Evolutionary conservation across 1,139 yeast species (phyloP).

Genomic region (Pichia sp.): DNA sequence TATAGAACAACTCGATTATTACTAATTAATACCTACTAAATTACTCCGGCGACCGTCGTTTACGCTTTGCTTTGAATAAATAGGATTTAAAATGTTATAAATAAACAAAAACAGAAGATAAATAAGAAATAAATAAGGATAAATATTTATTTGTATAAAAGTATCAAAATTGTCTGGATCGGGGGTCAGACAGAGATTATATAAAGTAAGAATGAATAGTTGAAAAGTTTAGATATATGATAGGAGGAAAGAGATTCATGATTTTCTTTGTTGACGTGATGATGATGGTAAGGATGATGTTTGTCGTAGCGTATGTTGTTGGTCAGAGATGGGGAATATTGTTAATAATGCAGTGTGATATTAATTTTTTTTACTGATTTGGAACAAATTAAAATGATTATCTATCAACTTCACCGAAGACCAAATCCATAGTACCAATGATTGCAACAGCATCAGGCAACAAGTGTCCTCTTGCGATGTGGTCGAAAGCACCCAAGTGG

Average conservation of each 20-base stretch:
- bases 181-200: not conserved
- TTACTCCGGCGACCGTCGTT: no score
- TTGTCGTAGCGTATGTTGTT: not conserved
- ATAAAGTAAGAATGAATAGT: conserved; percentile 8
- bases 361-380: not conserved
- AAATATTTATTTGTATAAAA: not conserved
- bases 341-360: not conserved
- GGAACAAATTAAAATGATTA: conserved; percentile 28
- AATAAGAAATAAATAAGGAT: conserved; percentile 7
- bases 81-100: conserved; percentile 2
- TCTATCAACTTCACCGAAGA: conserved; percentile 92
- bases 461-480: conserved; percentile 79
- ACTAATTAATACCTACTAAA: no score
- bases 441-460: conserved; percentile 92
- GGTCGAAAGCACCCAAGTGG: conserved; percentile 84
- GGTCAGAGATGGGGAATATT: not conserved
- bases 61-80: not conserved
- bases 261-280: not conserved
- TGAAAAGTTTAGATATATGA: conserved; percentile 1
- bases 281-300: not conserved
- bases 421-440: conserved; percentile 93
- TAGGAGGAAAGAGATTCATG: not conserved
- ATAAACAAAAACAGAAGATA: conserved; percentile 7
- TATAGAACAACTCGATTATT: not conserved
- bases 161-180: not conserved